Base-by-base conservation (phyloP, 768 basidiomycete species). In the Lepiota venenata region DNA sequence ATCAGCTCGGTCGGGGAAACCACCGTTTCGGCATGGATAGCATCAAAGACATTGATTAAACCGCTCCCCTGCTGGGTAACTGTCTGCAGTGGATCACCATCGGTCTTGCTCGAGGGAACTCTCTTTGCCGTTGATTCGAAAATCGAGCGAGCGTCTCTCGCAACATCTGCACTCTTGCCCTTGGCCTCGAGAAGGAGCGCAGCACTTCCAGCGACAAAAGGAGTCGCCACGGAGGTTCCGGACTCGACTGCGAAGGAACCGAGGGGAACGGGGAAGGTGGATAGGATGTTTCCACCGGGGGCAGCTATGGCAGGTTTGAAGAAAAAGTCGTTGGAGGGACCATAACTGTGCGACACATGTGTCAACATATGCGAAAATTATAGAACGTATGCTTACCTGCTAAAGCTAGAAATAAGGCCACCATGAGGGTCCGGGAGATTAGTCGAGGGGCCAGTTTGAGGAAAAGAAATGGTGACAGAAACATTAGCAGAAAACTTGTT, bases 281-380 rank as follows among this genome's bases (percentile, higher is more conserved):
- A 78, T 21, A 80, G 61, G 46, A 80, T 79, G 61, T 76, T 74
- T 1, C 79, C 79, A 6, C 81, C 81, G 0, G 81, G 80, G 4
- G 81, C 77, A 21, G 79, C 69, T 47, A 83, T 62, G 10, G 79
- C 71, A 9, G 82, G 80, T 50, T 81, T 81, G 72, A 79, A 78
- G 69, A 69, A 76, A 56, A 83, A 71, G 61, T 86, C 83, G 61
- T 83, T 78, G 3, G 80, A 74, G 1, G 84, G 84, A 2, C 85
- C 85, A 54, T 79, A 83, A 47, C 76, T 75, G n/a, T 20, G 16
- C 38, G 7, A 4, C 5, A 22, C n/a, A 10, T 27, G 35, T 47
- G 16, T 20, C 39, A 21, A 38, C 9, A 25, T 32, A 35, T 44
- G 39, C 25, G 8, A n/a, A 50, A 49, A 21, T 11, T 22, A 10